These are phyloP conservation scores for Talaromyces sp. DNA, from an alignment of 2,329 filamentous ascomycete species.

Conservation along the genomic window DNA sequence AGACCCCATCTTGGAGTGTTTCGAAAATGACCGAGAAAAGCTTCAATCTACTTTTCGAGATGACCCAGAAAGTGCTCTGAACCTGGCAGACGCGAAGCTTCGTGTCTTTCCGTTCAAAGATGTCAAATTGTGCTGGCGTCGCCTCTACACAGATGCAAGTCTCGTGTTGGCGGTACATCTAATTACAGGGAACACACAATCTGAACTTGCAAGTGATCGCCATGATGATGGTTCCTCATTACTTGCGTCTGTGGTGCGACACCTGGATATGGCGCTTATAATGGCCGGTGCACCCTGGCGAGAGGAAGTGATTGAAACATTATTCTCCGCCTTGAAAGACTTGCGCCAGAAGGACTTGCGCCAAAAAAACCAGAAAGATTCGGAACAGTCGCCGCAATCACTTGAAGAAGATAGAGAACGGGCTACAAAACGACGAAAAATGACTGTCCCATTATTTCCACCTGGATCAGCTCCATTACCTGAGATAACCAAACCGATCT, in stretches of 20 bases:
- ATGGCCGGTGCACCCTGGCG: conserved; percentile 64
- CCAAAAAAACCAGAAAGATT: neutral
- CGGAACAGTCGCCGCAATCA: neutral
- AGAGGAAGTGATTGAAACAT: conserved; percentile 40
- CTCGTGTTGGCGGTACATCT: conserved; percentile 44
- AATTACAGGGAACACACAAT: conserved; percentile 27
- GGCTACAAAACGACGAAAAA: conserved; percentile 32
- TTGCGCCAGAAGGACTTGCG: conserved; percentile 25
- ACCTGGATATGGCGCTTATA: conserved; percentile 73
- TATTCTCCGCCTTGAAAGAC: conserved; percentile 34
- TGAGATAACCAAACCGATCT: conserved; percentile 35
- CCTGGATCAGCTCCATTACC: conserved; percentile 32
- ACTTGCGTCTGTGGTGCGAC: conserved; percentile 58
- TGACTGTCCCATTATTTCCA: conserved; percentile 33
- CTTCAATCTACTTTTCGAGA: conserved; percentile 28
- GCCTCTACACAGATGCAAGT: conserved; percentile 56
- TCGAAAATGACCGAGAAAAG: conserved; percentile 24
- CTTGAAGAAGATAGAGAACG: conserved; percentile 2
- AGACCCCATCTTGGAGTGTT: conserved; percentile 38
- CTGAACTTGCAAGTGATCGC: conserved; percentile 10
- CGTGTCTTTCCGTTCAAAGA: conserved; percentile 56
- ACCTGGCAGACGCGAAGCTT: conserved; percentile 51
- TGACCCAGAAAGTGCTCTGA: conserved; percentile 41
- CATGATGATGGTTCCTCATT: conserved; percentile 31
- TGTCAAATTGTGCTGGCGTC: conserved; percentile 54